Percentiles rank a stretch among this genome's conserved stretches.
These are phyloP conservation scores for Cryptococcus hybrid DNA, from an alignment of 1,284 basidiomycete species.

Conservation along the genomic window DNA sequence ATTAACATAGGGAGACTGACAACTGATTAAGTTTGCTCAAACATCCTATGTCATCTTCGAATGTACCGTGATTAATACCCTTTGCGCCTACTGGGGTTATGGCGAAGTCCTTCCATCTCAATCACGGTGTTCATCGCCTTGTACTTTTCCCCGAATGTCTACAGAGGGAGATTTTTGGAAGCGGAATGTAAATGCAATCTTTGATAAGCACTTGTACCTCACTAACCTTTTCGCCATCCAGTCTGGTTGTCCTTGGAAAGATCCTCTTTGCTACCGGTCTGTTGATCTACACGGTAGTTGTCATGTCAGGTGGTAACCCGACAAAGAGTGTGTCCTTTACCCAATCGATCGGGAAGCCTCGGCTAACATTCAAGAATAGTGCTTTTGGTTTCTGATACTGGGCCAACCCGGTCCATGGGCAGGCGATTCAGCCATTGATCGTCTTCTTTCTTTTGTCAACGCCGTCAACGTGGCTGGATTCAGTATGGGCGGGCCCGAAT, in stretches of 20 bases:
- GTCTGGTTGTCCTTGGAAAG: conserved; percentile 34
- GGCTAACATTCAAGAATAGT: neutral
- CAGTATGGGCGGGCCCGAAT: conserved; percentile 21
- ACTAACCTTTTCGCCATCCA: conserved; percentile 1
- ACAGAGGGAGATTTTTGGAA: conserved; percentile 40
- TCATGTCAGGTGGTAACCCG: conserved; percentile 7
- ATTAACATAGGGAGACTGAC: neutral
- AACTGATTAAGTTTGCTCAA: neutral
- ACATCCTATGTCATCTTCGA: conserved; percentile 21
- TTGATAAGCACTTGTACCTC: neutral
- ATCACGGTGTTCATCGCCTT: conserved; percentile 48
- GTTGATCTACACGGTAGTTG: conserved; percentile 52
- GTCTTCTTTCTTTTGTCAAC: conserved; percentile 15
- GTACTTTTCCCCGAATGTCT: conserved; percentile 48
- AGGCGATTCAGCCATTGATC: neutral
- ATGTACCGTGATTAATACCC: conserved; percentile 13
- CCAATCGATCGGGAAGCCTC: neutral
- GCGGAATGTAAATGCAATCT: conserved; percentile 17
- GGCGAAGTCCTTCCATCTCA: conserved; percentile 43
- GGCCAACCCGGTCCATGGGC: conserved; percentile 12
- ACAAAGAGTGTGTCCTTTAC: neutral
- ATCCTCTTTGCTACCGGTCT: conserved; percentile 31
- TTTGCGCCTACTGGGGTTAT: conserved; percentile 22
- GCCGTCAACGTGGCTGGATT: conserved; percentile 37
- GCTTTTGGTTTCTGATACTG: conserved; percentile 20